A percentile compares a stretch with the other conserved stretches of the same genome.
These are phyloP conservation scores for Brassica cretica DNA, from an alignment of 345 rosid species.

Conservation along the genomic window DNA sequence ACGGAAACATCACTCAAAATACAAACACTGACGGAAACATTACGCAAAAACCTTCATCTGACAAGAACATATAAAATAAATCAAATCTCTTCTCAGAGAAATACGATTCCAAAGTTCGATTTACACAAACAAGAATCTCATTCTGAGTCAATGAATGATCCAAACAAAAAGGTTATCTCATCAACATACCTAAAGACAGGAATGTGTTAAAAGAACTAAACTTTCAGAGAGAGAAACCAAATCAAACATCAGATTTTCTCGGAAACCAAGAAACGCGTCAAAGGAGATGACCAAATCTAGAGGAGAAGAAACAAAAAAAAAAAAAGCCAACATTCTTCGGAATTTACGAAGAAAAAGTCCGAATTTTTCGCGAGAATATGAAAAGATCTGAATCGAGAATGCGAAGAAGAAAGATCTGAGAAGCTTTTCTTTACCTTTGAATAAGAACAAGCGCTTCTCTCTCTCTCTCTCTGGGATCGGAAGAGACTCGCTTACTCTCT, in stretches of 20 bases:
- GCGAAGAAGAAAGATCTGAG: slow-evolving; percentile 33
- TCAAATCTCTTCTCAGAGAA: not conserved
- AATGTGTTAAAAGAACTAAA: slow-evolving; percentile 22
- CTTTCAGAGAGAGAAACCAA: slow-evolving; percentile 6
- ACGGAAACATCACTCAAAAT: not conserved
- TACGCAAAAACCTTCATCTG: not conserved
- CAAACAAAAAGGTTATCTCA: not conserved
- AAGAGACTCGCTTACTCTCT: slow-evolving; percentile 32
- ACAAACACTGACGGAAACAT: not conserved
- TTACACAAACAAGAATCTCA: slow-evolving; percentile 15
- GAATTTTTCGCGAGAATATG: not conserved
- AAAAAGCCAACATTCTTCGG: slow-evolving; percentile 24
- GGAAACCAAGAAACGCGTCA: slow-evolving; percentile 4
- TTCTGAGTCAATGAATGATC: slow-evolving; percentile 19
- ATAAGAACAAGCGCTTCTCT: slow-evolving; percentile 27
- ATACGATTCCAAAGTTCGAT: slow-evolving; percentile 5
- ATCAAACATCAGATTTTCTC: slow-evolving; percentile 7
- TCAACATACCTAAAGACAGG: slow-evolving; percentile 20
- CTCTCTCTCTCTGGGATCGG: not conserved
- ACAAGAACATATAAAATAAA: not conserved
- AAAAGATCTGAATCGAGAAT: slow-evolving; percentile 16
- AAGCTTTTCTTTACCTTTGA: slow-evolving; percentile 2
- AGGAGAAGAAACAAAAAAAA: not conserved
- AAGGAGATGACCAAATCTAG: slow-evolving; percentile 1
- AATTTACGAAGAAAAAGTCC: slow-evolving; percentile 8